These are phyloP conservation scores for Begonia masoniana DNA, from an alignment of 306 rosid species.

Conservation along the genomic window DNA sequence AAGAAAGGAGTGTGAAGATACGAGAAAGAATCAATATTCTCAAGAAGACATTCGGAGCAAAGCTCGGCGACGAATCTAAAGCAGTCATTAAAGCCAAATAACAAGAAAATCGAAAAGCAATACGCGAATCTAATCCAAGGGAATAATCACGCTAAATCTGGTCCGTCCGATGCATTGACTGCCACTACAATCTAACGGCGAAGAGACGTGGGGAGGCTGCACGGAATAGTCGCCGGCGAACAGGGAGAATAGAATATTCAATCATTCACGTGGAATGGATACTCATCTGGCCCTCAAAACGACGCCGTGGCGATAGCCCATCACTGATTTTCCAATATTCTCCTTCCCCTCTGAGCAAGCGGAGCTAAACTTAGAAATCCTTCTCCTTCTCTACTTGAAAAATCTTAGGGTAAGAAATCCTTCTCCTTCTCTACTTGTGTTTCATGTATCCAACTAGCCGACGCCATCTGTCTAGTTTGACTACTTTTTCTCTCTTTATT, in stretches of 20 bases:
- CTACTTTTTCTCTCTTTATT: too few relatives aligned
- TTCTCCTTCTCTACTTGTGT: too few relatives aligned
- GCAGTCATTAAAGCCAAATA: conserved; percentile 7
- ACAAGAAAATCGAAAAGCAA: neutral
- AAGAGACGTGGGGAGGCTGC: conserved; percentile 10
- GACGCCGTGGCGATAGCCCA: too few relatives aligned
- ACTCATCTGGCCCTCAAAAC: too few relatives aligned
- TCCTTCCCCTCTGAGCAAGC: too few relatives aligned
- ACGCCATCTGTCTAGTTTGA: too few relatives aligned
- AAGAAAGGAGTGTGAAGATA: neutral
- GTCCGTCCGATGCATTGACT: neutral
- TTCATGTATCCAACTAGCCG: too few relatives aligned
- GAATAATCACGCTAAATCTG: neutral
- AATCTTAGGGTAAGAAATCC: too few relatives aligned
- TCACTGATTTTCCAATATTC: too few relatives aligned
- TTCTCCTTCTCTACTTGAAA: too few relatives aligned
- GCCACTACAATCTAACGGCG: conserved; percentile 11
- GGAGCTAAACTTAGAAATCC: too few relatives aligned
- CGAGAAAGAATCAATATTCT: neutral
- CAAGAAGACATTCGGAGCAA: conserved; percentile 32
- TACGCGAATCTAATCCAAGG: neutral
- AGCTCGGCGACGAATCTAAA: conserved; percentile 47
- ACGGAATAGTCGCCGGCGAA: conserved; percentile 49
- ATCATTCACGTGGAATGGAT: conserved; percentile 10
- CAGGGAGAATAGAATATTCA: conserved; percentile 20